These are phyloP conservation scores for Agaricus sinodeliciosus DNA, from an alignment of 768 basidiomycete species.

Conservation along the genomic window DNA sequence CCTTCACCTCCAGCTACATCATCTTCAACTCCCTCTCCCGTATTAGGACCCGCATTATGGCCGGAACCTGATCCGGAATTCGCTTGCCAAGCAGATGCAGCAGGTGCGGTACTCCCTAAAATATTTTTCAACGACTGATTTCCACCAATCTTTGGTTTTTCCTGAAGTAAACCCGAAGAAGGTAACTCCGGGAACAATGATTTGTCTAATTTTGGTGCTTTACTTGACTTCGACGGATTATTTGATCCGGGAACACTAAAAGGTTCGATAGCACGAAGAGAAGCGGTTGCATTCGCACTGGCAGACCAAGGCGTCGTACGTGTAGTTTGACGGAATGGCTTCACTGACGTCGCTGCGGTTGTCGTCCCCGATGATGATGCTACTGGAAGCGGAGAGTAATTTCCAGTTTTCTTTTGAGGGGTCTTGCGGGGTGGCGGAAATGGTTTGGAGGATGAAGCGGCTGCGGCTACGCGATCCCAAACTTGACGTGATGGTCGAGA, in stretches of 20 bases:
- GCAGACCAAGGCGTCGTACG: slow-evolving; percentile 62
- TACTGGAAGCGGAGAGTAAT: slow-evolving; percentile 28
- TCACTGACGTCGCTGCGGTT: slow-evolving; percentile 7
- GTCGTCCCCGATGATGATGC: slow-evolving; percentile 9
- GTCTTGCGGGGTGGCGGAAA: slow-evolving; percentile 15
- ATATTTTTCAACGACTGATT: slow-evolving; percentile 67
- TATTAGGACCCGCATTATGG: slow-evolving; percentile 16
- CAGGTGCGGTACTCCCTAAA: slow-evolving; percentile 36
- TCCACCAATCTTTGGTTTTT: slow-evolving; percentile 48
- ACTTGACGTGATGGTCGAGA: slow-evolving; percentile 56
- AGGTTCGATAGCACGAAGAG: slow-evolving; percentile 12
- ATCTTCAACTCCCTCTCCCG: slow-evolving; percentile 44
- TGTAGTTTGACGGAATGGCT: slow-evolving; percentile 31
- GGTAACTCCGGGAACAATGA: slow-evolving; percentile 70
- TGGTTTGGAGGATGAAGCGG: slow-evolving; percentile 34
- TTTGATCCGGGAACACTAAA: slow-evolving; percentile 11
- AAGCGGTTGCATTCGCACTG: slow-evolving; percentile 21
- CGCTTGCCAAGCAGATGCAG: slow-evolving; percentile 36
- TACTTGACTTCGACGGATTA: slow-evolving; percentile 9
- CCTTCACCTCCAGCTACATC: slow-evolving; percentile 43
- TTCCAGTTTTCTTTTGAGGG: slow-evolving; percentile 20
- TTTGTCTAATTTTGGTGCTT: slow-evolving; percentile 43
- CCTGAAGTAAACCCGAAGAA: slow-evolving; percentile 28
- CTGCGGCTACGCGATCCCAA: slow-evolving; percentile 88
- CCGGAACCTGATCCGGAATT: slow-evolving; percentile 12